Percentiles rank a stretch among this genome's conserved stretches.
phyloP scores from a whole-genome alignment of 805 yeast genomes.

The Starmerella apis region DNA sequence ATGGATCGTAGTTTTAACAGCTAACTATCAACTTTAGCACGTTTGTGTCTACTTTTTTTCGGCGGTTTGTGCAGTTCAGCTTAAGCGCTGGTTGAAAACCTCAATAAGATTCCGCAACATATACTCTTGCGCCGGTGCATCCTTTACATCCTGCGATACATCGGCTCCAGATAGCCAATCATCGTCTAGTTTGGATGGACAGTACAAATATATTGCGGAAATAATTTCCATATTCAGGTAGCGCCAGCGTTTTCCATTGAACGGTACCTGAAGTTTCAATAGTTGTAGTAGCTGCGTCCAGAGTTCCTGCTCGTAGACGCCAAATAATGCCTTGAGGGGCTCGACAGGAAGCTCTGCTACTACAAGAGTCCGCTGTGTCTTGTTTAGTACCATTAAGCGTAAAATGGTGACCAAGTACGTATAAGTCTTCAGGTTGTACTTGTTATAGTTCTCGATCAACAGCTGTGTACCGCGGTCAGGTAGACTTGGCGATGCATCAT shows the following conservation, averaged over 20 bases:
- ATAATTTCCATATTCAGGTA: slow-evolving; percentile 86
- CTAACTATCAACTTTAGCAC: too few species aligned
- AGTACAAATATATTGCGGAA: slow-evolving; percentile 71
- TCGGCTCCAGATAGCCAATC: slow-evolving; percentile 83
- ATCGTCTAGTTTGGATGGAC: slow-evolving; percentile 57
- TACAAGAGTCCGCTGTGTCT: slow-evolving; percentile 62
- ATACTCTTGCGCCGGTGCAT: slow-evolving; percentile 74
- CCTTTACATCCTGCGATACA: slow-evolving; percentile 59
- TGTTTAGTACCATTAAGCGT: slow-evolving; percentile 50
- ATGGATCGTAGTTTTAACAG: too few species aligned
- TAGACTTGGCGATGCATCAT: slow-evolving; percentile 8
- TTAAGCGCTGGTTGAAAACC: slow-evolving; percentile 41
- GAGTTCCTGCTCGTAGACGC: slow-evolving; percentile 51
- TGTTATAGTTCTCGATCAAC: slow-evolving; percentile 16
- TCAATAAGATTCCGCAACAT: slow-evolving; percentile 70
- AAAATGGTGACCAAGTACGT: slow-evolving; percentile 45
- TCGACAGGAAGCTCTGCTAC: slow-evolving; percentile 53
- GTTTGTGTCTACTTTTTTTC: too few species aligned
- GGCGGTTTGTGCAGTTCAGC: too few species aligned
- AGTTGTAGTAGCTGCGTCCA: slow-evolving; percentile 63
- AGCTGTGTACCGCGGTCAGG: slow-evolving; percentile 16
- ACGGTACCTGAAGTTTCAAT: slow-evolving; percentile 71
- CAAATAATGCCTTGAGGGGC: slow-evolving; percentile 45
- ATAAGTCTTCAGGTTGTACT: slow-evolving; percentile 27
- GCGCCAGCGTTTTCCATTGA: slow-evolving; percentile 91